phyloP scores from a whole-genome alignment of 176 grass and related monocot species.

The Neostapfia colusana region DNA sequence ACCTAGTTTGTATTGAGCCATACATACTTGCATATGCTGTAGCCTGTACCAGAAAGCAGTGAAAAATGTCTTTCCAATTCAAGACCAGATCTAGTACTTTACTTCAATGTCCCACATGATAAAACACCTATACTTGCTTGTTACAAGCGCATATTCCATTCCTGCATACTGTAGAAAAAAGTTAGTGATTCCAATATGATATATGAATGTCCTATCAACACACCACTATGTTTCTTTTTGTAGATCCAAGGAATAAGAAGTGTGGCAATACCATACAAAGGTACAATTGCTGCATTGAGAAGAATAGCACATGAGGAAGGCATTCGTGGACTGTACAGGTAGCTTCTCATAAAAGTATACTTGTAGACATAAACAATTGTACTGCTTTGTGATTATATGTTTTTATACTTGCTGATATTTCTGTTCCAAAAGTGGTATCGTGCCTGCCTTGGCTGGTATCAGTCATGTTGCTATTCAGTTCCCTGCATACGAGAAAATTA shows the following conservation, averaged over 20 bases:
- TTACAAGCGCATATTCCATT: neutral
- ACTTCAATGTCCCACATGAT: neutral
- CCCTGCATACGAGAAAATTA: conserved; percentile 86
- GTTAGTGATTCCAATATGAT: neutral
- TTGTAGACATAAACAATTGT: neutral
- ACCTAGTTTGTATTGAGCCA: neutral
- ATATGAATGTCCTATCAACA: conserved; percentile 7
- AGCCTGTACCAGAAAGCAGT: neutral
- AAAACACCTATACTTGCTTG: neutral
- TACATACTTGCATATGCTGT: neutral
- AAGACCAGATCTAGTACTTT: neutral
- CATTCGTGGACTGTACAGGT: conserved; percentile 92
- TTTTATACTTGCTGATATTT: conserved; percentile 31
- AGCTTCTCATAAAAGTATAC: neutral
- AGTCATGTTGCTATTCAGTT: conserved; percentile 99
- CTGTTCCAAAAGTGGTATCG: conserved; percentile 60
- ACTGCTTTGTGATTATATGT: conserved; percentile 4
- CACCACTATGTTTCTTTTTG: conserved; percentile 23
- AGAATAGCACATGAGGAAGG: conserved; percentile 88
- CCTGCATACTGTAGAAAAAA: neutral
- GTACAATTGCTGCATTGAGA: conserved; percentile 71
- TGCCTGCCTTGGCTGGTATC: conserved; percentile 93
- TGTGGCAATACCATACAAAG: conserved; percentile 65
- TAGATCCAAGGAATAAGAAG: conserved; percentile 79
- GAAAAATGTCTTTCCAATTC: neutral